phyloP scores from a whole-genome alignment of 108 stramenopile species.

The Cyclostephanos tholiformis region DNA sequence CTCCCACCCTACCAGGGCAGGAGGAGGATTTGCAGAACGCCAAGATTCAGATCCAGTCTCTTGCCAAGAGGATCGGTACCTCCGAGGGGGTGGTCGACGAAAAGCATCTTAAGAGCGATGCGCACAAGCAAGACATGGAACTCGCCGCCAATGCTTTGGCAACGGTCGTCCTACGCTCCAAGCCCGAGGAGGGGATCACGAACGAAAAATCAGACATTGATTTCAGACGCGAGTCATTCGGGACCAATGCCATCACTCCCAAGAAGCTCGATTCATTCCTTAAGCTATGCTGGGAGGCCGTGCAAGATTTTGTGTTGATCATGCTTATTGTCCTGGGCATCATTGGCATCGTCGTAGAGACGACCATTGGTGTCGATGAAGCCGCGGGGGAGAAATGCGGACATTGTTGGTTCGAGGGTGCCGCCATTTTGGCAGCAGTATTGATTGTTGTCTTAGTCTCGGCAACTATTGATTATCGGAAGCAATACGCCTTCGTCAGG shows the following conservation, averaged over 20 bases:
- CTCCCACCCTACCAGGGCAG: conserved; percentile 13
- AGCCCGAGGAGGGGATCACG: no score
- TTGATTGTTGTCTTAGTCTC: conserved; percentile 90
- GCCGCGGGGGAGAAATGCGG: conserved; percentile 70
- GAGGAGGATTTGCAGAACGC: conserved; percentile 23
- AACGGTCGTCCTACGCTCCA: conserved; percentile 62
- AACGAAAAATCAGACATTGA: conserved; percentile 61
- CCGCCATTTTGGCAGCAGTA: conserved; percentile 92
- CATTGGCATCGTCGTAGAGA: conserved; percentile 82
- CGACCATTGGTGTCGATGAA: conserved; percentile 60
- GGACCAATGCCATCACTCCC: conserved; percentile 72
- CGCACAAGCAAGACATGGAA: conserved; percentile 63
- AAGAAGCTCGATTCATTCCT: conserved; percentile 80
- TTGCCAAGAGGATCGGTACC: conserved; percentile 54
- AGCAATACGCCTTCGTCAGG: conserved; percentile 93
- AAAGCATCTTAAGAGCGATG: conserved; percentile 26
- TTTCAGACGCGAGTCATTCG: conserved; percentile 66
- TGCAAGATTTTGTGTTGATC: conserved; percentile 95
- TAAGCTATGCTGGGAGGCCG: conserved; percentile 87
- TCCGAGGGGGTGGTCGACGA: conserved; percentile 39
- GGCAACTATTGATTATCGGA: conserved; percentile 91
- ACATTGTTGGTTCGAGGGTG: no score
- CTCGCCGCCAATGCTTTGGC: conserved; percentile 73
- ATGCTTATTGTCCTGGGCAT: conserved; percentile 88
- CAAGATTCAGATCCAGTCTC: conserved; percentile 51